These are phyloP conservation scores for Aspergillus sclerotiicarbonarius DNA, from an alignment of 495 filamentous ascomycete genomes.

Conservation along the genomic window DNA sequence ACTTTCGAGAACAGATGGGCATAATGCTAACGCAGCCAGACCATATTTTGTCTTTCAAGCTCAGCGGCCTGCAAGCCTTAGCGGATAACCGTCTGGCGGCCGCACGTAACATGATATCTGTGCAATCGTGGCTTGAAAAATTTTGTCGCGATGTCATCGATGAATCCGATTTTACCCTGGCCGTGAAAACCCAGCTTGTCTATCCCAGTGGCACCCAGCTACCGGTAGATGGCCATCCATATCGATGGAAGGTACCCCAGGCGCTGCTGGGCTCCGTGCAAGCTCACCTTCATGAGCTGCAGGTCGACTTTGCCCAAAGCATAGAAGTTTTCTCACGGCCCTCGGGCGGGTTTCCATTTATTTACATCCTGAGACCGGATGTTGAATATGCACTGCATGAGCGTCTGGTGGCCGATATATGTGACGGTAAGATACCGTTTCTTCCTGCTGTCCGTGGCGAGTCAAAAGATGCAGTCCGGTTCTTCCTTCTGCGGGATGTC, in stretches of 20 bases:
- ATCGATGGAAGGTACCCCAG: slow-evolving; percentile 59
- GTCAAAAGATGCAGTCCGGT: slow-evolving; percentile 8
- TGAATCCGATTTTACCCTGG: slow-evolving; percentile 63
- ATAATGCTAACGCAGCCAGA: slow-evolving; percentile 64
- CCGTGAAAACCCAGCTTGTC: slow-evolving; percentile 58
- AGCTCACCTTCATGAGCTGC: slow-evolving; percentile 21
- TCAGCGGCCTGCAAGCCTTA: slow-evolving; percentile 59
- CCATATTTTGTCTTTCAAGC: slow-evolving; percentile 65
- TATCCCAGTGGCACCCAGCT: slow-evolving; percentile 62
- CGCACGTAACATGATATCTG: background rate
- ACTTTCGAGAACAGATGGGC: slow-evolving; percentile 45
- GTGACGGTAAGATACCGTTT: slow-evolving; percentile 4
- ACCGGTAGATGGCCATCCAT: slow-evolving; percentile 54
- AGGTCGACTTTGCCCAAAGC: slow-evolving; percentile 25
- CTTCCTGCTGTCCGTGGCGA: slow-evolving; percentile 18
- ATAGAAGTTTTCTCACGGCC: slow-evolving; percentile 33
- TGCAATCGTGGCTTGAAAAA: slow-evolving; percentile 42
- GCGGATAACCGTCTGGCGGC: slow-evolving; percentile 15
- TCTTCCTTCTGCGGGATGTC: slow-evolving; percentile 13
- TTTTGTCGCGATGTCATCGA: slow-evolving; percentile 56
- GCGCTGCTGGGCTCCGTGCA: slow-evolving; percentile 46
- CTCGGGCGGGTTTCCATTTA: slow-evolving; percentile 19
- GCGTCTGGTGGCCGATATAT: slow-evolving; percentile 17
- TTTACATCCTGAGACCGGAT: slow-evolving; percentile 20
- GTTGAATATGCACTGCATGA: slow-evolving; percentile 14